Percentiles rank a stretch among this genome's conserved stretches.
Conservation (phyloP, 257 asterid species). For the Osmanthus fragrans region DNA sequence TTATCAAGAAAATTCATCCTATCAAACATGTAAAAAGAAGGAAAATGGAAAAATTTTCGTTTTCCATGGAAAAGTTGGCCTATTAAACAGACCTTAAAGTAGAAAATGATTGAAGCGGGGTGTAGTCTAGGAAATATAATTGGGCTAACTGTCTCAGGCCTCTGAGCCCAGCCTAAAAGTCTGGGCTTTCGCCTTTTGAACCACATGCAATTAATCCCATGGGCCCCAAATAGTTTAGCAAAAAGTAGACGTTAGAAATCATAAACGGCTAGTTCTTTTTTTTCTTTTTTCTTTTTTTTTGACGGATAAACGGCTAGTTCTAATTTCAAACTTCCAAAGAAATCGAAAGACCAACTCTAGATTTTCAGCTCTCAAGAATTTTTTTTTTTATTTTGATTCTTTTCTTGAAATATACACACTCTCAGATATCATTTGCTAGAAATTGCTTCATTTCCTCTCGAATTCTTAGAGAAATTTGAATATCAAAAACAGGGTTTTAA, state of each 20-base stretch:
- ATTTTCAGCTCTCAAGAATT: background rate
- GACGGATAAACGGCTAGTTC: conserved; percentile 75
- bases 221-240: background rate
- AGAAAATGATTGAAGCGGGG: too few relatives aligned
- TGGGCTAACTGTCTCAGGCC: too few relatives aligned
- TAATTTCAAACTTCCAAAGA: conserved; percentile 35
- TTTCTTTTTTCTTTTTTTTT: too few relatives aligned
- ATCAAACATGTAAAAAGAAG: too few relatives aligned
- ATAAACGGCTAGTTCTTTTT: conserved; percentile 66
- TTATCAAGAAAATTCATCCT: too few relatives aligned
- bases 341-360: background rate
- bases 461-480: background rate
- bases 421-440: conserved; percentile 11
- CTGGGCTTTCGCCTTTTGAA: too few relatives aligned
- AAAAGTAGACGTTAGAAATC: conserved; percentile 43
- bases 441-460: background rate
- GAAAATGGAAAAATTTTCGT: too few relatives aligned
- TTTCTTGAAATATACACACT: background rate
- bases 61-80: too few relatives aligned
- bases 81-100: too few relatives aligned
- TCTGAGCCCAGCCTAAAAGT: too few relatives aligned
- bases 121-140: too few relatives aligned
- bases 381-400: background rate
- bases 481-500: background rate
- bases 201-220: background rate